These are phyloP conservation scores for Dryas drummondii DNA, from an alignment of 306 rosid genomes.

Conservation along the genomic window DNA sequence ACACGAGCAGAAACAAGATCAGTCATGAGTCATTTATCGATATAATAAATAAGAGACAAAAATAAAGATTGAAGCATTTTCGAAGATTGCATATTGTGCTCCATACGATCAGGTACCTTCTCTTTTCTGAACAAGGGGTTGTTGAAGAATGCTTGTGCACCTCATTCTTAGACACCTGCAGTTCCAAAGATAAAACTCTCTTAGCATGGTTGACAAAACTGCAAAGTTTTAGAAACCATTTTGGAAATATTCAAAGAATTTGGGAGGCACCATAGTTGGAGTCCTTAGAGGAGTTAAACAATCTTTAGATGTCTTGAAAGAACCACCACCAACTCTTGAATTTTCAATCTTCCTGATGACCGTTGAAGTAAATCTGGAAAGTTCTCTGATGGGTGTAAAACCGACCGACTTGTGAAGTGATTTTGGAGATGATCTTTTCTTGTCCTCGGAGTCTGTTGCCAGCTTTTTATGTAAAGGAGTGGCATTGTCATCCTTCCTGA, in stretches of 20 bases:
- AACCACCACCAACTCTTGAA: conserved; percentile 54
- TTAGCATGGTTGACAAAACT: conserved; percentile 13
- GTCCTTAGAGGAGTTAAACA: conserved; percentile 67
- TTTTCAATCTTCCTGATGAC: conserved; percentile 80
- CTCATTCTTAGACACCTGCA: conserved; percentile 56
- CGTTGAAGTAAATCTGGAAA: conserved; percentile 69
- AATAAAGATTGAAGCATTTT: neutral
- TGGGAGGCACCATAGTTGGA: conserved; percentile 58
- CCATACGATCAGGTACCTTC: conserved; percentile 43
- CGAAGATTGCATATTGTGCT: neutral
- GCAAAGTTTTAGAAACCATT: conserved; percentile 3
- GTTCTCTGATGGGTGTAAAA: conserved; percentile 85
- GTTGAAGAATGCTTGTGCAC: conserved; percentile 43
- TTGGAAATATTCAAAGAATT: neutral
- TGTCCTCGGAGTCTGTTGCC: conserved; percentile 42
- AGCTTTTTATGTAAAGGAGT: conserved; percentile 57
- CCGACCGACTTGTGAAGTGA: conserved; percentile 53
- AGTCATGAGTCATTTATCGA: neutral
- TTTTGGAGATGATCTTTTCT: conserved; percentile 61
- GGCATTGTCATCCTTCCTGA: conserved; percentile 35
- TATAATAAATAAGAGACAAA: neutral
- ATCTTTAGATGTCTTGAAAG: conserved; percentile 68
- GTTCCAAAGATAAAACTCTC: conserved; percentile 18
- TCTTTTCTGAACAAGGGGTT: conserved; percentile 81
- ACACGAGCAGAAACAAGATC: neutral